Base-by-base conservation (phyloP, 768 basidiomycete species). In the Leccinum broughii region DNA sequence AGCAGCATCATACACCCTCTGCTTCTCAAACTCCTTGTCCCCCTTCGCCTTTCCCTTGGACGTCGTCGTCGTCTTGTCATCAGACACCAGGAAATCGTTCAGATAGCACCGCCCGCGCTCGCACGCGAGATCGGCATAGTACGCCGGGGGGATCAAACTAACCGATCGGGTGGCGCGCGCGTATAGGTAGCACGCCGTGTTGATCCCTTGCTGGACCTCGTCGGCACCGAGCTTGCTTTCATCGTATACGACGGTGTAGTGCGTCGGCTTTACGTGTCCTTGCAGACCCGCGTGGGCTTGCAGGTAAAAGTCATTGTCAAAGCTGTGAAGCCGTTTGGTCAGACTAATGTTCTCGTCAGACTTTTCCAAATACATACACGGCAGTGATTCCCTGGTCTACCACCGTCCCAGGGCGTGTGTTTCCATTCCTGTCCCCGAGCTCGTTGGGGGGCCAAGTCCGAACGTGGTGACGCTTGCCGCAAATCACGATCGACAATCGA, bases 141-240 rank as follows among this genome's bases (percentile, higher is more conserved):
- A 91, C 0, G 90, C 90, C 0, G 90, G 82, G 0, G 92, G 90
- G 11, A 92, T 80, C 24, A 93, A 77, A 68, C 89, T 91, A 32
- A 95, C 93, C 0, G 91, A 88, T 66, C 90, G 88, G 3, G 91
- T 95, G 1, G 92, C 91, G 4, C 92, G 83, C 1, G 88, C 91
- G 64, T 90, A 95, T 14, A 90, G 77, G 67, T 92, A 93, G 65
- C 85, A 85, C 14, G 80, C 73, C 56, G 84, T 78, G 67, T 93
- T 83, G 0, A 89, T 85, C 2, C 90, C 87, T 60, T 85, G 79
- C 68, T 94, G 92, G 11, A 93, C 76, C 15, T 84, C 83, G 69
- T 95, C 87, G 1, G 90, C 86, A 2, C 75, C 75, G n/a, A 92
- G 76, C 3, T 59, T 68, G 67, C 83, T 86, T 74, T 94, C 91